Evolutionary conservation across 768 basidiomycete species (phyloP).

Genomic region (Phaffia australis): DNA sequence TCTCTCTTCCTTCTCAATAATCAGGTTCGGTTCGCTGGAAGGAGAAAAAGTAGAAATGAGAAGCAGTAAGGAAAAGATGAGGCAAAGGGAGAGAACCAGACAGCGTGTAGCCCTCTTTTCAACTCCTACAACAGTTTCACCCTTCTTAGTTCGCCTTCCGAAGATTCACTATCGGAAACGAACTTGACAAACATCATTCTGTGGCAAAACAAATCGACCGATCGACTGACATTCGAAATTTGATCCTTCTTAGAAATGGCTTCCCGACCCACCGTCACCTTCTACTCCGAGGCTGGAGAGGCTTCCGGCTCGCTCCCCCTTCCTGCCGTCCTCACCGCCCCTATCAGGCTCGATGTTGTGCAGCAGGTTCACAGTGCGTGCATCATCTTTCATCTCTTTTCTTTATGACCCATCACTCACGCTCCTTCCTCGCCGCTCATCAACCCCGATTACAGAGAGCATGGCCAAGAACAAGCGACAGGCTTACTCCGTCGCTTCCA

Average conservation of each 20-base stretch:
- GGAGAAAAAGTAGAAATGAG: not conserved
- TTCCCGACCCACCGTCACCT: constrained; percentile 17
- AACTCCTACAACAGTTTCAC: too few species aligned
- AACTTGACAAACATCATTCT: too few species aligned
- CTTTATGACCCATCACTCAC: not conserved
- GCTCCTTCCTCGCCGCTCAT: constrained; percentile 23
- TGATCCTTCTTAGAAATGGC: not conserved
- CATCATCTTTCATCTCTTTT: constrained; percentile 3
- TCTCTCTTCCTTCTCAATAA: too few species aligned
- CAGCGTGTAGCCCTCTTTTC: not conserved
- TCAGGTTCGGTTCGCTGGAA: too few species aligned
- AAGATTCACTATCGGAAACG: too few species aligned
- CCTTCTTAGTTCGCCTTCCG: too few species aligned
- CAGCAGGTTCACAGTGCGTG: constrained; percentile 95
- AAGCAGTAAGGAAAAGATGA: not conserved
- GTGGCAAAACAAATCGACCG: too few species aligned
- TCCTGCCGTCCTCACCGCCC: constrained; percentile 92
- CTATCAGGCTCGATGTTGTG: constrained; percentile 97
- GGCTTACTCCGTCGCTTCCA: constrained; percentile 90
- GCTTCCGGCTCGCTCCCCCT: constrained; percentile 78
- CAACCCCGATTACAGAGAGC: constrained; percentile 54
- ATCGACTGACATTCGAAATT: too few species aligned
- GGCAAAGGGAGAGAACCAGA: not conserved
- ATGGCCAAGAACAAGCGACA: constrained; percentile 97
- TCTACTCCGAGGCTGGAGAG: constrained; percentile 44